A percentile compares a stretch with the other conserved stretches of the same genome.
Evolutionary conservation across 805 yeast genomes (phyloP).

Genomic region (Zygoascus flipseniorum): DNA sequence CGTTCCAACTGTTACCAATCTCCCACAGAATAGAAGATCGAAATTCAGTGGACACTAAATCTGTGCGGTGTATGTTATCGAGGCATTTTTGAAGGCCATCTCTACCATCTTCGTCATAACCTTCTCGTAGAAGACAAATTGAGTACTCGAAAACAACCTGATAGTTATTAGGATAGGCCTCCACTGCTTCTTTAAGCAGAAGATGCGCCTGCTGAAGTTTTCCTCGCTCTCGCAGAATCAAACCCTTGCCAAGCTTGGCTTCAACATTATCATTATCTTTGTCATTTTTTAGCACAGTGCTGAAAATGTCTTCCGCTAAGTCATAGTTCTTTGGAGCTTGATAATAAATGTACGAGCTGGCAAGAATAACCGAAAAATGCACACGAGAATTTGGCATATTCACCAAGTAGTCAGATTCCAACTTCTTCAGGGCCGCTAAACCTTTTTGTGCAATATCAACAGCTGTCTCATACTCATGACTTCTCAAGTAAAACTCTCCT

Average conservation of each 20-base stretch:
- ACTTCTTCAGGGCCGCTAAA: slow-evolving; percentile 38
- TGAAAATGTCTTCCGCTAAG: slow-evolving; percentile 65
- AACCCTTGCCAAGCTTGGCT: slow-evolving; percentile 76
- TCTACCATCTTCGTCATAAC: slow-evolving; percentile 45
- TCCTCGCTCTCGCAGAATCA: slow-evolving; percentile 61
- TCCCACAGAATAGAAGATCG: slow-evolving; percentile 65
- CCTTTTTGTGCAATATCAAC: slow-evolving; percentile 53
- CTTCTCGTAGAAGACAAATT: slow-evolving; percentile 64
- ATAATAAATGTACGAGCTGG: slow-evolving; percentile 68
- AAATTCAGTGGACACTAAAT: slow-evolving; percentile 42
- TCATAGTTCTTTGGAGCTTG: slow-evolving; percentile 86
- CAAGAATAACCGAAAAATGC: slow-evolving; percentile 58
- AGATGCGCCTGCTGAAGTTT: slow-evolving; percentile 46
- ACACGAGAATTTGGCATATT: slow-evolving; percentile 43
- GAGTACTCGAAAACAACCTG: slow-evolving; percentile 62
- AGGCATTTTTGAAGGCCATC: slow-evolving; percentile 39
- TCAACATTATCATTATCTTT: slow-evolving; percentile 42
- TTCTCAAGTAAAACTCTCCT: slow-evolving; percentile 48
- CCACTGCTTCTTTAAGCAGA: slow-evolving; percentile 44
- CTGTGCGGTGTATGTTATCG: slow-evolving; percentile 39
- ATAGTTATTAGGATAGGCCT: slow-evolving; percentile 41
- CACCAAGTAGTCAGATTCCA: slow-evolving; percentile 32
- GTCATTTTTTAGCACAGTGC: slow-evolving; percentile 42
- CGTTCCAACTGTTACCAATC: slow-evolving; percentile 52
- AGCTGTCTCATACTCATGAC: slow-evolving; percentile 57